Base-by-base conservation (phyloP, 2,329 filamentous ascomycete genomes). In the Calonectria pseudoturangicola region DNA sequence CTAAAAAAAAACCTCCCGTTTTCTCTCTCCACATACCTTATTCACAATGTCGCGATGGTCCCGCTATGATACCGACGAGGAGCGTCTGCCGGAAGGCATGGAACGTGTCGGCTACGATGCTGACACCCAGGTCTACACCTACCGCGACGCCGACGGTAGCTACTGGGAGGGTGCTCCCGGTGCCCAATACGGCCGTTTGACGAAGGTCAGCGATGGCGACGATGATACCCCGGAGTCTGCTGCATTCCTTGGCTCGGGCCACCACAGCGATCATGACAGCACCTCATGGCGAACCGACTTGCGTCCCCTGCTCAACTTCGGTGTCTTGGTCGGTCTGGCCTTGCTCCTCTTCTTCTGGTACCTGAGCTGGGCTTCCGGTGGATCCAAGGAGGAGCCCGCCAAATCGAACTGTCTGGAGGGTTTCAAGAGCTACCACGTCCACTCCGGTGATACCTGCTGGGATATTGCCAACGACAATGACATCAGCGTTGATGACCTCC, bases 291-390 rank as follows among this genome's bases (percentile, higher is more conserved):
- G 89, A 36, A 85, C 86, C 41, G 87, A 89, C 72, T 83, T 89
- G 82, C 86, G 85, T 83, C 88, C 88, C n/a, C 83, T 92, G 74
- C 84, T 92, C 77, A 91, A 91, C 78, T 92, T 91, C 81, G 89
- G 88, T 67, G 81, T 91, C 73, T 80, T 92, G 43, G 84, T 90
- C 66, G 83, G 89, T 4, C 76, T 90, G 18, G 88, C 86, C 72
- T 80, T 92, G 60, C 77, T 91, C 41, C 79, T 86, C 21, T 76
- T 91, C 51, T 86, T 88, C 72, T 89, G 87, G 86, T 87, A 86
- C 79, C 82, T 89, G 21, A 80, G 83, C 70, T 78, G 81, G 68
- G 81, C 80, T 2, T 77, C 83, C 0, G 77, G 54, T 12, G 30
- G 54, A 33, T 30, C 27, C 33, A 27, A 27, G 36, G 54, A 78